Percentiles rank a stretch among this genome's conserved stretches.
These are phyloP conservation scores for Cladobotryum protrusum DNA, from an alignment of 2,329 filamentous ascomycete species.

Conservation along the genomic window DNA sequence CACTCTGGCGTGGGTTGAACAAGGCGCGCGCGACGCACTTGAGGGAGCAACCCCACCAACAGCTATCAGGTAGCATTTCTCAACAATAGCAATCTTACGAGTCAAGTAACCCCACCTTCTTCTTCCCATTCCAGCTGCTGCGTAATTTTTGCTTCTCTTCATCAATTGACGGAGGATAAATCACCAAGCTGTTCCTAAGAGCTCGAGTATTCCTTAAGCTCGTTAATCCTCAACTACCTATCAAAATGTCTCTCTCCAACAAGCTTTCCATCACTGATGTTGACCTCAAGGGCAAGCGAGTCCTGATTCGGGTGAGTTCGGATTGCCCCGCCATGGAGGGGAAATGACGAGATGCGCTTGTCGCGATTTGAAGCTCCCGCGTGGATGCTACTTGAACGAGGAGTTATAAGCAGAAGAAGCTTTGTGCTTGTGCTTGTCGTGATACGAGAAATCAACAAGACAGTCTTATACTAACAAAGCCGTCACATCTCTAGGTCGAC, in stretches of 20 bases:
- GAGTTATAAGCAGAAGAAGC: not conserved
- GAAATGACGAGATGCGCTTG: conserved; percentile 2
- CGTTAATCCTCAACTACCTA: not conserved
- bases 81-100: conserved; percentile 2
- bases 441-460: no score
- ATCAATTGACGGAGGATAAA: not conserved
- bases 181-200: conserved; percentile 8
- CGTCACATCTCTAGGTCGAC: conserved; percentile 71
- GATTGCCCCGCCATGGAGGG: conserved; percentile 26
- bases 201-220: conserved; percentile 1
- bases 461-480: not conserved
- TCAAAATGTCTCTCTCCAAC: conserved; percentile 91
- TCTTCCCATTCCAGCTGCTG: conserved; percentile 17
- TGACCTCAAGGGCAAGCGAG: conserved; percentile 96
- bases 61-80: conserved; percentile 2
- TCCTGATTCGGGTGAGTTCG: conserved; percentile 82
- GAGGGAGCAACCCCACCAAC: not conserved
- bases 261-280: conserved; percentile 96
- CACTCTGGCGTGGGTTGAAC: conserved; percentile 10
- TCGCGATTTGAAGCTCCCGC: no score
- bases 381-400: not conserved
- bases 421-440: not conserved
- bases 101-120: conserved; percentile 13
- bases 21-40: not conserved
- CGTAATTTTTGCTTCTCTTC: conserved; percentile 12